Evolutionary conservation across 2,329 filamentous ascomycete species (phyloP).

Genomic region (Aspergillus sp.): DNA sequence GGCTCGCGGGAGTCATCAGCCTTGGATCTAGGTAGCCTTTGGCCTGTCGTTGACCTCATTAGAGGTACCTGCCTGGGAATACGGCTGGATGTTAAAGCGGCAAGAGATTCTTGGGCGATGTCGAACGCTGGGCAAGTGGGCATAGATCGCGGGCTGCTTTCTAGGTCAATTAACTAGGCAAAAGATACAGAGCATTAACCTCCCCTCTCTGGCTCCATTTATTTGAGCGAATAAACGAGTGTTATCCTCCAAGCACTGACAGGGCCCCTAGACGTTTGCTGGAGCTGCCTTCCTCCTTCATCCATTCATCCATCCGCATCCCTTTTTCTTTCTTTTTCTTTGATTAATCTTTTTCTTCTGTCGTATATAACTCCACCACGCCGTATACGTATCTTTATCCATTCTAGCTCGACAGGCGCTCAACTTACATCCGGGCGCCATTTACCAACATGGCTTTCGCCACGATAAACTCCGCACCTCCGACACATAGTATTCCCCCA

Average conservation of each 20-base stretch:
- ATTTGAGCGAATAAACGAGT: conserved; percentile 2
- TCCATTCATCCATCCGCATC: background rate
- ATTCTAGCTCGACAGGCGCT: background rate
- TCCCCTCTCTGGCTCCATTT: conserved; percentile 2
- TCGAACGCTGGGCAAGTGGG: background rate
- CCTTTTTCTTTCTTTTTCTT: background rate
- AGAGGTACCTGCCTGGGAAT: no score
- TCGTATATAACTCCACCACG: background rate
- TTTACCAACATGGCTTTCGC: conserved; percentile 37
- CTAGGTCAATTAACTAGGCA: background rate
- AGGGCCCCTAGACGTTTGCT: background rate
- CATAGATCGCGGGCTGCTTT: background rate
- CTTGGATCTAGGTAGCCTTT: background rate
- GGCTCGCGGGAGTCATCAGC: background rate
- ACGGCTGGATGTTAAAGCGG: background rate
- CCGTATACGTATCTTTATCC: background rate
- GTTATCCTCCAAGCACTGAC: background rate
- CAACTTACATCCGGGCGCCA: conserved; percentile 10
- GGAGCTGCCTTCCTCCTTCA: background rate
- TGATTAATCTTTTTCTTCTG: background rate
- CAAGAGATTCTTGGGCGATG: background rate
- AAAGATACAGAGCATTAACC: background rate
- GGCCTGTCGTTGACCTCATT: background rate
- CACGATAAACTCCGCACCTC: conserved; percentile 30
- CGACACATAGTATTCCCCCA: conserved; percentile 12